Evolutionary conservation across 495 filamentous ascomycete genomes (phyloP), one percentile per base, ranked within the genome.

Genomic region (Neurospora tetrasperma): DNA sequence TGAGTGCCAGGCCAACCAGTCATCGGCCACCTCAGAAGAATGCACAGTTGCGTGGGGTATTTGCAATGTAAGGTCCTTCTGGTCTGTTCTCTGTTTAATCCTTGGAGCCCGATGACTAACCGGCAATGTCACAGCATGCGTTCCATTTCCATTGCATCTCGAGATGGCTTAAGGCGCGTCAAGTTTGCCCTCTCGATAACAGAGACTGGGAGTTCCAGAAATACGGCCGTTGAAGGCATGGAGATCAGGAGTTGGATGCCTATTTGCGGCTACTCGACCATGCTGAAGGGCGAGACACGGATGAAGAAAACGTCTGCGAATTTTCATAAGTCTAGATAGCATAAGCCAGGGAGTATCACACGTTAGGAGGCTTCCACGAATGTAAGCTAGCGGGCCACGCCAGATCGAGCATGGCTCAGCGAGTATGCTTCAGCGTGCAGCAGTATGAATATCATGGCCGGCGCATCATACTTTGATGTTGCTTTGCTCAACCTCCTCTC

Each of bases 141-240:
- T 99, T 99, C 86, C 96, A 99, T 83, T 99, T 99, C 85, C 96
- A 99, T 84, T 99, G 96, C 86, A 99, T 99, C 81, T 98, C 96
- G 5, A 90, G 96, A 82, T 99, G 96, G 96, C 85, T 99, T 46
- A 99, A 99, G 87, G 98, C 96, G n/a, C 93, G 96, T 72, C 96
- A 98, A 82, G 96, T 99, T 69, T 99, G 96, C 78, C 96, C 96
- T 4, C 87, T 99, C 38, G 96, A 99, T 83, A 99, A 99, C 85
- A 88, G 94, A 76, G 96, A 98, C 82, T 99, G 96, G 96, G 96
- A 98, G 79, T 98, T 98, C 88, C 96, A 99, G 84, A 98, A 98
- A 79, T 99, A 99, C 79, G 96, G 96, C 11, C 84, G 86, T 75
- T 89, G 82, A 76, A 75, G n/a, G 38, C 54, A 2, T 31, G 27